These are phyloP conservation scores for Erythrobasidium yunnanense DNA, from an alignment of 768 basidiomycete species.

Conservation along the genomic window DNA sequence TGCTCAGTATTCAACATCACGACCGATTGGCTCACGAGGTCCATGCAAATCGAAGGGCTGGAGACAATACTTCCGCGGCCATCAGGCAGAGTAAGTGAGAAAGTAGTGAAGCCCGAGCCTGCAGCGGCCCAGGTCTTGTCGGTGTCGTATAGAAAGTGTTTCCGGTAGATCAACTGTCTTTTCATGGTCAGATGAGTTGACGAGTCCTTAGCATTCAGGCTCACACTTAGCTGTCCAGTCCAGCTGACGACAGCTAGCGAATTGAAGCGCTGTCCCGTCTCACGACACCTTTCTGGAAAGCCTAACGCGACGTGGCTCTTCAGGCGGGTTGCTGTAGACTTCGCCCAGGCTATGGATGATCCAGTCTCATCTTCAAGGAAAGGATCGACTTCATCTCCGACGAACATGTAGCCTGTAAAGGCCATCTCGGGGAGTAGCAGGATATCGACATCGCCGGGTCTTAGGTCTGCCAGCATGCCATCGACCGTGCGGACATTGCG, in stretches of 20 bases:
- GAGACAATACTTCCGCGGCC: constrained; percentile 5
- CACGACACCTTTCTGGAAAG: constrained; percentile 12
- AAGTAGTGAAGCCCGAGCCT: constrained; percentile 15
- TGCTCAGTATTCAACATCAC: neutral
- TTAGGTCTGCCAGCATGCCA: neutral
- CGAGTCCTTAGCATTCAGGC: neutral
- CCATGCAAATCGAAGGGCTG: constrained; percentile 36
- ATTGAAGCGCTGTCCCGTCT: constrained; percentile 20
- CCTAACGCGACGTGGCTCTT: constrained; percentile 33
- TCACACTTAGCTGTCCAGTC: neutral
- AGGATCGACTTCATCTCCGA: constrained; percentile 28
- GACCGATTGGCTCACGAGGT: constrained; percentile 20
- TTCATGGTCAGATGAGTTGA: neutral
- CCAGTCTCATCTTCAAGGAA: constrained; percentile 27
- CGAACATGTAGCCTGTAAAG: constrained; percentile 36
- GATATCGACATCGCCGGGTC: constrained; percentile 24
- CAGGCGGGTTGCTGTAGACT: constrained; percentile 28
- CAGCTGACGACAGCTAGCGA: constrained; percentile 28
- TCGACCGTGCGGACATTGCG: neutral
- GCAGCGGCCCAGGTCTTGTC: constrained; percentile 34
- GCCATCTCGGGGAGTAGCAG: constrained; percentile 37
- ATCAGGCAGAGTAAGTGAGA: constrained; percentile 25
- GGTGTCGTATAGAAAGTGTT: constrained; percentile 34
- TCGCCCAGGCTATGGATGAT: constrained; percentile 27
- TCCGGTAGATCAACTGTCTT: constrained; percentile 26